These are phyloP conservation scores for Aegilops tauschii DNA, from an alignment of 176 grass and related monocot species.

Conservation along the genomic window DNA sequence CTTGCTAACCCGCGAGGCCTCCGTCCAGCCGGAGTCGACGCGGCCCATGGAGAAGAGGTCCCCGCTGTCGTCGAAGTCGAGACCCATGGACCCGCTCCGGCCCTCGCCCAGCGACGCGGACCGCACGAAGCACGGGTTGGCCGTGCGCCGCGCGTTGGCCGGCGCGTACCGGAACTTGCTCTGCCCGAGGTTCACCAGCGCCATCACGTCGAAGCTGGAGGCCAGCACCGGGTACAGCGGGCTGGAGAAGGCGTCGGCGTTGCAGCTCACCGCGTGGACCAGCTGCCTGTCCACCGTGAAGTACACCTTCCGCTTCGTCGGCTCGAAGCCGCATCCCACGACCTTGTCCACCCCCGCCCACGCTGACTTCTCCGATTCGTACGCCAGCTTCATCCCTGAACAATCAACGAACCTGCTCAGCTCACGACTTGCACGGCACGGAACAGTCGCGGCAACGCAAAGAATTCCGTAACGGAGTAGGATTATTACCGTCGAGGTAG, in stretches of 20 bases:
- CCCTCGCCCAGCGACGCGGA: conserved; percentile 23
- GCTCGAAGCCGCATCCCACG: conserved; percentile 86
- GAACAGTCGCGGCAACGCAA: not conserved
- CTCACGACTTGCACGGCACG: not conserved
- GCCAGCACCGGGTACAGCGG: conserved; percentile 75
- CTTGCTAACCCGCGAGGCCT: conserved; percentile 36
- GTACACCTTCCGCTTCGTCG: conserved; percentile 81
- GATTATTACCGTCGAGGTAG: conserved; percentile 74
- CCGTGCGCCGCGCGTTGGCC: conserved; percentile 65
- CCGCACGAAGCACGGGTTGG: conserved; percentile 76
- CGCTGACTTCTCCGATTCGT: conserved; percentile 67
- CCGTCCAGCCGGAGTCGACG: conserved; percentile 67
- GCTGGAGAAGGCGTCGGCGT: conserved; percentile 62
- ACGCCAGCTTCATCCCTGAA: conserved; percentile 80
- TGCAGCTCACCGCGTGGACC: conserved; percentile 71
- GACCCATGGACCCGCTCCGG: not conserved
- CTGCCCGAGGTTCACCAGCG: conserved; percentile 90
- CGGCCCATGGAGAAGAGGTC: conserved; percentile 95
- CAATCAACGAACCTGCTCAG: not conserved
- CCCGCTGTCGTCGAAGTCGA: conserved; percentile 78
- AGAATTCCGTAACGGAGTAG: not conserved
- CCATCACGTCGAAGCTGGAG: conserved; percentile 75
- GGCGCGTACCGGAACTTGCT: conserved; percentile 87
- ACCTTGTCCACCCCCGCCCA: conserved; percentile 80
- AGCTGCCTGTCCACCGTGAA: conserved; percentile 88